Evolutionary conservation across 768 basidiomycete species (phyloP).

Genomic region (Termitomyces sp.): DNA sequence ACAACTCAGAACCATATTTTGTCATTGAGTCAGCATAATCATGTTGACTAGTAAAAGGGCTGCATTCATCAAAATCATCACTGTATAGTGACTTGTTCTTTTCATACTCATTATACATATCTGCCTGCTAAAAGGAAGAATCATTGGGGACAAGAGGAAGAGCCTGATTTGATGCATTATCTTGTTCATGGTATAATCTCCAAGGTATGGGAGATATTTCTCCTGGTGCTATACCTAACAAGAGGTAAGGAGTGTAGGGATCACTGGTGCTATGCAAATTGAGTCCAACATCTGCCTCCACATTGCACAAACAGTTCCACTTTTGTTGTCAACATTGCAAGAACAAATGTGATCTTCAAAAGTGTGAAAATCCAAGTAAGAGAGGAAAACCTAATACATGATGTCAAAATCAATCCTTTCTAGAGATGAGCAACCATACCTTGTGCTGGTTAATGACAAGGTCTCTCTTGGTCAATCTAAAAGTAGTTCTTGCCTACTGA

Average conservation of each 20-base stretch:
- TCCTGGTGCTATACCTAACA: constrained; percentile 43
- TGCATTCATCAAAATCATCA: constrained; percentile 80
- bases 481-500: constrained; percentile 51
- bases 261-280: constrained; percentile 55
- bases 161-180: constrained; percentile 61
- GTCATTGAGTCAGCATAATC: constrained; percentile 78
- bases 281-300: constrained; percentile 68
- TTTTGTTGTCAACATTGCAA: constrained; percentile 81
- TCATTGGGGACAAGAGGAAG: constrained; percentile 84
- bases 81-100: constrained; percentile 70
- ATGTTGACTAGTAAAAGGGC: constrained; percentile 71
- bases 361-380: constrained; percentile 78
- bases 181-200: constrained; percentile 51
- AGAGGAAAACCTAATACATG: constrained; percentile 74
- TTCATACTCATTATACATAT: constrained; percentile 73
- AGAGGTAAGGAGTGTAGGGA: constrained; percentile 76
- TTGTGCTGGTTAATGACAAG: constrained; percentile 81
- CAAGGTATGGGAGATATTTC: constrained; percentile 27
- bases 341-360: constrained; percentile 87
- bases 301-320: constrained; percentile 72
- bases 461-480: constrained; percentile 65
- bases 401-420: constrained; percentile 2
- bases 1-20: constrained; percentile 87
- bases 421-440: constrained; percentile 40
- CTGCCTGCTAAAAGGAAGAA: constrained; percentile 77